These are phyloP conservation scores for Erythrophleum ivorense DNA, from an alignment of 331 rosid species.

Conservation along the genomic window DNA sequence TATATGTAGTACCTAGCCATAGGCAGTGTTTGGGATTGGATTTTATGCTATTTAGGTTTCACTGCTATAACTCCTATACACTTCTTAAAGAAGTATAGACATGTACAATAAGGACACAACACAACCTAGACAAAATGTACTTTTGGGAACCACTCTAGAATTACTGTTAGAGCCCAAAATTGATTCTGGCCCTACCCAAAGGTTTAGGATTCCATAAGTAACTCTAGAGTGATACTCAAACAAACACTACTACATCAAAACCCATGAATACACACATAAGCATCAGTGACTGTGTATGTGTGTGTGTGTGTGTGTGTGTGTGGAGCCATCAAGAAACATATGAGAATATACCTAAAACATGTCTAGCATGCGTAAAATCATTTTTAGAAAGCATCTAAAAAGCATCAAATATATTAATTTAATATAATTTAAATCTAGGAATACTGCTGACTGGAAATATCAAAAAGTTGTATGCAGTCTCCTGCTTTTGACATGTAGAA, in stretches of 20 bases:
- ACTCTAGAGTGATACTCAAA: neutral
- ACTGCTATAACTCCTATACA: neutral
- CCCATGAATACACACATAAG: neutral
- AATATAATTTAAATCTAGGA: neutral
- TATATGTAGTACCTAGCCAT: neutral
- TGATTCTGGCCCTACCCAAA: neutral
- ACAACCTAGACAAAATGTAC: neutral
- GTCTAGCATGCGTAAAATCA: neutral
- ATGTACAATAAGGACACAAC: neutral
- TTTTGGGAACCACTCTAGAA: neutral
- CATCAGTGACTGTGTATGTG: neutral
- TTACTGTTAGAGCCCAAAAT: neutral
- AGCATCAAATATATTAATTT: neutral
- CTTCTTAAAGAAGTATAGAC: neutral
- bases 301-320: neutral
- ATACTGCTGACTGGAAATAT: neutral
- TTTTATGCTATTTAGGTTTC: neutral
- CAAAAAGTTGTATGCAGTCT: neutral
- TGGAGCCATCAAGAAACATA: neutral
- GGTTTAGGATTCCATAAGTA: neutral
- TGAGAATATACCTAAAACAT: neutral
- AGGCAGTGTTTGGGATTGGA: neutral
- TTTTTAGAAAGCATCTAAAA: neutral
- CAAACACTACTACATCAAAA: neutral
- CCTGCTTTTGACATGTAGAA: neutral